Percentiles rank a stretch among this genome's conserved stretches.
Conservation (phyloP, 805 yeast species). For the Yamadazyma laniorum region DNA sequence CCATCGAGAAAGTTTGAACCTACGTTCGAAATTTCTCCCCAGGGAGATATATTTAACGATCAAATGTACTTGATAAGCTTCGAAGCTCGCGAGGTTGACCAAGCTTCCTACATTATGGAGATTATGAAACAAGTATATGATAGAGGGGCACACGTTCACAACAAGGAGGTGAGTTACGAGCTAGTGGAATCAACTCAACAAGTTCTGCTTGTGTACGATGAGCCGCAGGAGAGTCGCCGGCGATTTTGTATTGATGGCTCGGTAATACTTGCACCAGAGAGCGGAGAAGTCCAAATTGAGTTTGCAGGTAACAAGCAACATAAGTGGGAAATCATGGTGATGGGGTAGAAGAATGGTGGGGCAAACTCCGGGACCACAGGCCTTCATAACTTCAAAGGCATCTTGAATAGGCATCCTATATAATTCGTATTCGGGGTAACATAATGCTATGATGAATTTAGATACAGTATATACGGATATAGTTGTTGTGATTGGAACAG, state of each 20-base stretch:
- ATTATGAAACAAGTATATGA: conserved; percentile 59
- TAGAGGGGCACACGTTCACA: conserved; percentile 51
- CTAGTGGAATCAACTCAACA: conserved; percentile 14
- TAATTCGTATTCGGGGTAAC: too few relatives aligned
- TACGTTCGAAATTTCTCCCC: conserved; percentile 62
- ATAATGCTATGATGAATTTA: too few relatives aligned
- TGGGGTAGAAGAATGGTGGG: background rate
- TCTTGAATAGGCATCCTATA: too few relatives aligned
- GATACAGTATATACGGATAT: too few relatives aligned
- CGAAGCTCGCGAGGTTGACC: conserved; percentile 24
- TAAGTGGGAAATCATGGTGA: conserved; percentile 4
- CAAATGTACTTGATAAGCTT: conserved; percentile 49
- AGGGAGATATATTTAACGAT: conserved; percentile 43
- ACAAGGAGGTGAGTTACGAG: conserved; percentile 48
- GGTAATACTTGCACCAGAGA: conserved; percentile 35
- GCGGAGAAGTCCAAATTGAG: conserved; percentile 9
- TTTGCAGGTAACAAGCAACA: conserved; percentile 2
- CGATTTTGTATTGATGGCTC: conserved; percentile 71
- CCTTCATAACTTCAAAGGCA: too few relatives aligned
- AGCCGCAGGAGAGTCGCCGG: conserved; percentile 14
- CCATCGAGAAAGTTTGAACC: conserved; percentile 58
- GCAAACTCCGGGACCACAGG: conserved; percentile 4
- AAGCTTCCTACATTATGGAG: conserved; percentile 40
- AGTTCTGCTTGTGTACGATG: background rate
- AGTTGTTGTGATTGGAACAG: too few relatives aligned